Conservation (phyloP, 2,329 filamentous ascomycete genomes). For the Talaromyces sp. region DNA sequence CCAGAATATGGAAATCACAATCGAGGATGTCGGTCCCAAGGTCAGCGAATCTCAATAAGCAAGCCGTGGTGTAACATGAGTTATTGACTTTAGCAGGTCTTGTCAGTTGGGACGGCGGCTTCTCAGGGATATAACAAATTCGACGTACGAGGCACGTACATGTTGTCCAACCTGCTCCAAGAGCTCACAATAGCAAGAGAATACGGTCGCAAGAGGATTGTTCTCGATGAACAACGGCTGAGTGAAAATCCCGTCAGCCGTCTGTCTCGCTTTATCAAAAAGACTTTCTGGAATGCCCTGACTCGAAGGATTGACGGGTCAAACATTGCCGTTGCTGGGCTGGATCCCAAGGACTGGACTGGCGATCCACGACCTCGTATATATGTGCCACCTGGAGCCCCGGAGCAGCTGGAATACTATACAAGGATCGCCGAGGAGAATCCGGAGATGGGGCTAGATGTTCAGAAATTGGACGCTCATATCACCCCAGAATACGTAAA, state of each 20-base stretch:
- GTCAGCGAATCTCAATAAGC: conserved; percentile 37
- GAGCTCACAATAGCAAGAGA: conserved; percentile 90
- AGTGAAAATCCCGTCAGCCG: conserved; percentile 94
- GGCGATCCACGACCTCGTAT: conserved; percentile 82
- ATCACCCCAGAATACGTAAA: conserved; percentile 78
- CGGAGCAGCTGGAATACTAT: conserved; percentile 88
- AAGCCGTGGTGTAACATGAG: background rate
- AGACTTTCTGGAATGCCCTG: conserved; percentile 88
- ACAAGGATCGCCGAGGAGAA: conserved; percentile 68
- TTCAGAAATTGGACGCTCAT: conserved; percentile 64
- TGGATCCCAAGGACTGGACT: conserved; percentile 94
- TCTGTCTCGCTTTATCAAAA: conserved; percentile 76
- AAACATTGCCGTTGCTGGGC: conserved; percentile 71
- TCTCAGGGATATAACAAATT: conserved; percentile 83
- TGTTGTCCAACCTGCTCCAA: conserved; percentile 93
- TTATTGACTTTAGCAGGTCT: conserved; percentile 53
- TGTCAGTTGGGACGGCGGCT: conserved; percentile 75
- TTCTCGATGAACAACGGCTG: conserved; percentile 83
- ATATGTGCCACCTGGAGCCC: conserved; percentile 78
- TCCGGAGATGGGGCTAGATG: conserved; percentile 82
- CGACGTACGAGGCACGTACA: conserved; percentile 92
- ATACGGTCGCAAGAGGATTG: conserved; percentile 80
- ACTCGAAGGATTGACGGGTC: conserved; percentile 86
- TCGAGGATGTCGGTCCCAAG: conserved; percentile 92
- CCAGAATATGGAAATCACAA: conserved; percentile 92